Base-by-base conservation (phyloP, 2,329 filamentous ascomycete genomes). In the Epichloe hybrida region DNA sequence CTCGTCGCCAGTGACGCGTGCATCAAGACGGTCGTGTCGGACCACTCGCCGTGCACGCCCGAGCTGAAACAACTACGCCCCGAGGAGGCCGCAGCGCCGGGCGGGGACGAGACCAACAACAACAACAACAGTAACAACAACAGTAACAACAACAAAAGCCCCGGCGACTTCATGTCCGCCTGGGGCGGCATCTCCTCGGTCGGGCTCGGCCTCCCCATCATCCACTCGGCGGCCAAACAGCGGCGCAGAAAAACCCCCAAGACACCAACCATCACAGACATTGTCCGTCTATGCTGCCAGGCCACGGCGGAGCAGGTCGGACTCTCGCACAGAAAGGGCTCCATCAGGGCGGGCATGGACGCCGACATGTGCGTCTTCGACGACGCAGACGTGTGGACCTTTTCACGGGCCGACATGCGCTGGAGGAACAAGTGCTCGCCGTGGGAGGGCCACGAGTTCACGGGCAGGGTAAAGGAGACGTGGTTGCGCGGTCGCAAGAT, bases 181-280 rank as follows among this genome's bases (percentile, higher is more conserved):
- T 98, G 93, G 93, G 93, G 93, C 50, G 93, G 93, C 13, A 95
- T 98, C 61, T 91, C 87, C 4, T 93, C 86, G 4, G 91, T 98
- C 17, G 93, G 93, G 0, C 79, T 98, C 1, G 93, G 93, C 0
- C 76, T 98, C 4, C 88, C 88, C 4, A 95, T 98, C 56, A 76
- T 98, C 5, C 84, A 90, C 79, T 98, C 1, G 93, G 93, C 0
- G 75, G 77, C 86, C 35, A 72, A 76, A 62, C 75, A 79, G 55
- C 76, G 86, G 40, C 71, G 78, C 42, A 68, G 78, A 41, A 68
- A 75, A 35, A 65, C 72, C 8, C 68, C 69, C 57, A 67, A 62
- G 56, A 67, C 64, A 47, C 76, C 66, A 0, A 66, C 64, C n/a
- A 67, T 96, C 20, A 73, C 86, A 52, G 87, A 96, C 61, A 83